Base-by-base conservation (phyloP, 225 moss, liverwort and hornwort genomes). In the Lunularia cruciata region DNA sequence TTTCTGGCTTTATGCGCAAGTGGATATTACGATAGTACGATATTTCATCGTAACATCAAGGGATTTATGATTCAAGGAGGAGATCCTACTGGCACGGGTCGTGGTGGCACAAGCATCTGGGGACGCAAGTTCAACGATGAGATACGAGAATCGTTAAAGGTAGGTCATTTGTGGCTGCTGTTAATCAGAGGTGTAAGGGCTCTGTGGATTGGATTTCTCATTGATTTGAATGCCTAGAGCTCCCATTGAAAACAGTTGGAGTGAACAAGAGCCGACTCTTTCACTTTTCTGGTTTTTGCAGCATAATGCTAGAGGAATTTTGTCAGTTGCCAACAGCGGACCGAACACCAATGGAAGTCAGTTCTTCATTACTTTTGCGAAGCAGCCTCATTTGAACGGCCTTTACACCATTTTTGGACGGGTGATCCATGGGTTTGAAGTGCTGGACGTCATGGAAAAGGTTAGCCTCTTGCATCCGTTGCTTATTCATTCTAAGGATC, bases 31-130 rank as follows among this genome's bases (percentile, higher is more conserved):
- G 96, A 98, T 67, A 77, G 87, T 40, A 98, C 96, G 11, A 86
- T 89, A 59, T 98, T 98, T 71, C 96, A 98, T 62, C 86, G 96
- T 64, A 96, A 96, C 76, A 96, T 96, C 71, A 96, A 96, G 73
- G 87, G 90, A 19, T 96, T 96, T 59, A 96, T 96, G 96, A 83
- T 96, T 66, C 96, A 98, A 85, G 96, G 96, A 36, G 96, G 96
- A 72, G 96, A 98, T 83, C 92, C 92, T 13, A 98, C 92, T 9
- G 90, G 92, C 47, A 87, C 89, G 3, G 96, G 96, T 33, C 92
- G 92, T 68, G 92, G 96, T 36, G 96, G 96, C 59, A 98, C 78
- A 56, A 98, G 96, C 60, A 91, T 98, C 30, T 98, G 96, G 96
- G 86, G 89, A 53, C 90, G 96, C 57, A 98, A 98, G 70, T 98